Conservation (phyloP, 768 basidiomycete genomes). For the Pseudohyphozyma bogoriensis region DNA sequence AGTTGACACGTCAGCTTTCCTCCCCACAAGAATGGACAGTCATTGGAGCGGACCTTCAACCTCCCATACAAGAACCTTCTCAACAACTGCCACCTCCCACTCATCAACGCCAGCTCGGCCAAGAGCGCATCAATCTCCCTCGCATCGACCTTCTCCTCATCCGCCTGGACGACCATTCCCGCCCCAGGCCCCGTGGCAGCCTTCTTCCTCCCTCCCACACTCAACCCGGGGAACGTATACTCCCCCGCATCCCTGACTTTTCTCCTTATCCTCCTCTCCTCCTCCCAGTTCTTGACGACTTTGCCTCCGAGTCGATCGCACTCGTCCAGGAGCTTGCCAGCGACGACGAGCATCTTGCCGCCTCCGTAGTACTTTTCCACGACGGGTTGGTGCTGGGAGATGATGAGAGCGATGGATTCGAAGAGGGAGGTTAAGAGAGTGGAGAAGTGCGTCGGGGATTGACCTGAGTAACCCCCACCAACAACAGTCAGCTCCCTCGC, state of each 20-base stretch:
- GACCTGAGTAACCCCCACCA: conserved; percentile 57
- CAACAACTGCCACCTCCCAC: conserved; percentile 83
- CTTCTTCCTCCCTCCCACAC: not conserved
- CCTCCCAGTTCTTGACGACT: conserved; percentile 76
- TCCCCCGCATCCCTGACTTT: not conserved
- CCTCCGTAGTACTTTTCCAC: conserved; percentile 95
- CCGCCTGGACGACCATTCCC: conserved; percentile 19
- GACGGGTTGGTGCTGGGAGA: conserved; percentile 93
- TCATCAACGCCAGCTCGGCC: conserved; percentile 81
- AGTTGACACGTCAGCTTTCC: not conserved
- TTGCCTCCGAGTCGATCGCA: conserved; percentile 72
- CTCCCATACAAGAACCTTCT: conserved; percentile 72
- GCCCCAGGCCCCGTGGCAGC: too few species aligned
- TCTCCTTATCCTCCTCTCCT: conserved; percentile 50
- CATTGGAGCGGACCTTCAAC: conserved; percentile 46
- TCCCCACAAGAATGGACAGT: not conserved
- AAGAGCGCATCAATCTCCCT: conserved; percentile 82
- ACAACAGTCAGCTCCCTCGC: not conserved
- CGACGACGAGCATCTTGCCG: conserved; percentile 77
- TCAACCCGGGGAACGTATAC: conserved; percentile 2
- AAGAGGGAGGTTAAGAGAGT: conserved; percentile 81
- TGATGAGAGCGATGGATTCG: conserved; percentile 87
- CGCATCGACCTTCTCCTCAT: conserved; percentile 57
- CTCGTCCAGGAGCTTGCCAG: conserved; percentile 60
- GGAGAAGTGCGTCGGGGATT: conserved; percentile 84